Evolutionary conservation across 2,329 filamentous ascomycete genomes (phyloP), one percentile per base, ranked within the genome.

Genomic region (Exophiala calicioides): DNA sequence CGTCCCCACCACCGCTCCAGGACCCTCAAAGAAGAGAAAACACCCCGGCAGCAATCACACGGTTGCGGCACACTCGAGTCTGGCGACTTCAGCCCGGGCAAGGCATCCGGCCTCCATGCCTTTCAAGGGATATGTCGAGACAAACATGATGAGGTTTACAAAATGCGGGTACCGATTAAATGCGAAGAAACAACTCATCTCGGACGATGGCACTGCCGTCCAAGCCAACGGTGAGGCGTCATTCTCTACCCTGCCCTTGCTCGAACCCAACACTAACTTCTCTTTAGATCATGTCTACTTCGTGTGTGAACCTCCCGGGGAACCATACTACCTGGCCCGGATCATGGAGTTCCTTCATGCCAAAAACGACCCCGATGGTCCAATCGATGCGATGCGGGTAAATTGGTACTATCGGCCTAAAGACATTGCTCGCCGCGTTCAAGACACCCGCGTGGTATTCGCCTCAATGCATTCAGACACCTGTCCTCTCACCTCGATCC

Each of bases 371-470:
- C 71, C 75, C 26, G 77, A 76, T 44, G 80, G 82, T 49, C 84
- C 86, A 1, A 83, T 98, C 55, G 91, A 96, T 64, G 83, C 88
- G 31, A 70, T 98, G 61, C 85, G 90, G 58, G 87, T 97, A 63
- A 98, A 98, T 72, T 98, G 93, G 93, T 96, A 91, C 70, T 97
- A 97, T 68, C 84, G 93, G 30, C 91, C 93, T 46, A 90, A 93
- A 68, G 93, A 98, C 70, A 95, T 97, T 63, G 88, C 88, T 58
- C 88, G 90, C 59, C 93, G 90, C 71, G 85, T 88, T 59, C 85
- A 87, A 66, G 93, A 98, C 74, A 91, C 88, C 50, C 86, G 93
- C 53, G 77, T 91, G 61, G 82, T 98, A 41, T 96, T 91, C 70
- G 91, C 90, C 53, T 95, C 93, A 21, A 98, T 98, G 93, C 93